These are phyloP conservation scores for Diaporthe destruens DNA, from an alignment of 2,329 filamentous ascomycete species.

Conservation along the genomic window DNA sequence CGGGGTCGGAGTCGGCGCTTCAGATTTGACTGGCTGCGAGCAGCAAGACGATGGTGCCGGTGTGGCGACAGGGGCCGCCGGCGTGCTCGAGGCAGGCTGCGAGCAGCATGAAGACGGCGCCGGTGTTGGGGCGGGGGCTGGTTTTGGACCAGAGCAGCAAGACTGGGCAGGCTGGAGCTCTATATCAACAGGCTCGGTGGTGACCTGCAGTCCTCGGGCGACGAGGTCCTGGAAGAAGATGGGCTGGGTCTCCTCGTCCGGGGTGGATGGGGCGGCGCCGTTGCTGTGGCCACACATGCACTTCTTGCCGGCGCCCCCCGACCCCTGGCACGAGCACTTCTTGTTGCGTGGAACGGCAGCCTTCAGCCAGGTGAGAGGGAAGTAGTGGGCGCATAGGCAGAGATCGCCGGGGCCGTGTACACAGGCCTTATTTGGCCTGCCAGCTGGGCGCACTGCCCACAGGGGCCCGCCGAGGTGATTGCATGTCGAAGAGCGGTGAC, in stretches of 20 bases:
- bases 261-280: constrained; percentile 42
- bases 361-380: constrained; percentile 53
- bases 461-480: constrained; percentile 59
- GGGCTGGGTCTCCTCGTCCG: constrained; percentile 41
- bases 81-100: neutral
- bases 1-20: constrained; percentile 28
- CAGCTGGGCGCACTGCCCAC: constrained; percentile 74
- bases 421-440: constrained; percentile 76
- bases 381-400: constrained; percentile 62
- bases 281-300: constrained; percentile 37
- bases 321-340: constrained; percentile 61
- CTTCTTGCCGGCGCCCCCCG: constrained; percentile 24
- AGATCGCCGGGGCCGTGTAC: constrained; percentile 75
- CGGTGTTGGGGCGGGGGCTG: constrained; percentile 35
- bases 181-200: constrained; percentile 46
- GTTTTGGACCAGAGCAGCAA: constrained; percentile 48
- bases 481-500: constrained; percentile 82
- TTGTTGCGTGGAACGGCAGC: constrained; percentile 72
- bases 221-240: constrained; percentile 42
- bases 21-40: constrained; percentile 60
- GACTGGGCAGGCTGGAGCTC: constrained; percentile 52
- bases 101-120: constrained; percentile 37
- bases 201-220: constrained; percentile 42
- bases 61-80: constrained; percentile 1
- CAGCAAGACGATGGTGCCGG: constrained; percentile 46